Percentiles rank a stretch among this genome's conserved stretches.
Evolutionary conservation across 208 protist genomes (phyloP).

Genomic region (Naegleria gruberi): DNA sequence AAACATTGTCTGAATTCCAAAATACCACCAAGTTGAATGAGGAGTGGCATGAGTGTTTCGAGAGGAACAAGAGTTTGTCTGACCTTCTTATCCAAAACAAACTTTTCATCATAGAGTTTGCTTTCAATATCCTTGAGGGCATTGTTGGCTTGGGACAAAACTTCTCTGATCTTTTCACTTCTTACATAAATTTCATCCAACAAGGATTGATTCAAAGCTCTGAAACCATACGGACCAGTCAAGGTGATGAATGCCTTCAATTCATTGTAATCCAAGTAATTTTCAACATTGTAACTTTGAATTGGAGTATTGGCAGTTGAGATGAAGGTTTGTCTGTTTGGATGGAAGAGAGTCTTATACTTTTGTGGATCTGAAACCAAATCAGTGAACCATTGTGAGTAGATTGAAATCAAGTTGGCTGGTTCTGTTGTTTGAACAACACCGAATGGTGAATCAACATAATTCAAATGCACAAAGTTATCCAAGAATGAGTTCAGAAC

Average conservation of each 20-base stretch:
- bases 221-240: constrained; percentile 2
- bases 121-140: not conserved
- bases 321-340: not conserved
- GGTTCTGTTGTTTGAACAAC: not conserved
- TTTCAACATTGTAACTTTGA: not conserved
- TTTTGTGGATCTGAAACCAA: not conserved
- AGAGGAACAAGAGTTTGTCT: not conserved
- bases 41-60: not conserved
- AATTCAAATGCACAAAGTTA: not conserved
- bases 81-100: not conserved
- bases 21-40: not conserved
- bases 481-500: not conserved
- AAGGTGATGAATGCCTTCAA: not conserved
- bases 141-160: not conserved
- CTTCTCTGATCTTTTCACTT: not conserved
- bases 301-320: not conserved
- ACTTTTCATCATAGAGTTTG: not conserved
- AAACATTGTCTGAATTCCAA: constrained; percentile 12
- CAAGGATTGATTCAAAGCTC: not conserved
- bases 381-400: not conserved
- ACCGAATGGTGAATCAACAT: not conserved
- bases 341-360: not conserved
- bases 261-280: not conserved
- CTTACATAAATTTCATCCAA: not conserved
- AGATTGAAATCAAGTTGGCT: not conserved